These are phyloP conservation scores for Annulohypoxylon maeteangense DNA, from an alignment of 495 filamentous ascomycete species.

Conservation along the genomic window DNA sequence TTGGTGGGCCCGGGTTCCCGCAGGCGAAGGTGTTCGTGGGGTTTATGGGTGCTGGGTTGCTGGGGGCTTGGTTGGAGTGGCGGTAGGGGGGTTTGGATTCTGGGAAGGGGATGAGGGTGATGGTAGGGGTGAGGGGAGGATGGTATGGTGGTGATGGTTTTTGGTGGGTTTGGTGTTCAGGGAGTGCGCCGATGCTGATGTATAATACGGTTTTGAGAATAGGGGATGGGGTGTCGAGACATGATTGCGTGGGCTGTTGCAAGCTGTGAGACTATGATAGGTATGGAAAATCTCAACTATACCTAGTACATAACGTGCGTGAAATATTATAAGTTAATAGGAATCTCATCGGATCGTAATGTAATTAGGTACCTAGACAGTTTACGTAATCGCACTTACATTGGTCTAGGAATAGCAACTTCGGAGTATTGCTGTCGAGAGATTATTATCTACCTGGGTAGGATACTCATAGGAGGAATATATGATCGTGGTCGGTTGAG, in stretches of 20 bases:
- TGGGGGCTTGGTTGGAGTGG: constrained; percentile 52
- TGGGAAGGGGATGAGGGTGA: neutral
- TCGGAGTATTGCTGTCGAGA: too few species aligned
- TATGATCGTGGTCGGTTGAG: too few species aligned
- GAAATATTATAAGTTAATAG: neutral
- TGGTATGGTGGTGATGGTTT: neutral
- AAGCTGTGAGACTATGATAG: neutral
- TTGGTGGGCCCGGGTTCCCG: constrained; percentile 60
- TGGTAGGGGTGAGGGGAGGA: neutral
- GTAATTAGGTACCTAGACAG: too few species aligned
- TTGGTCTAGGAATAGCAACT: too few species aligned
- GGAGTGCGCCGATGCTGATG: too few species aligned
- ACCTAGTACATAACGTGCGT: too few species aligned
- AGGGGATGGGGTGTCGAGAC: neutral
- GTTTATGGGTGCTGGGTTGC: constrained; percentile 39
- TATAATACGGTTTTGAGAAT: too few species aligned
- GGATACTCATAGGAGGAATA: too few species aligned
- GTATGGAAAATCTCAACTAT: neutral
- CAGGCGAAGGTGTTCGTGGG: constrained; percentile 55
- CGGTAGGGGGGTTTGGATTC: neutral
- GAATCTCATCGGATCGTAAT: too few species aligned
- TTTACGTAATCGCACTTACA: too few species aligned
- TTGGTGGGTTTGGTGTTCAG: too few species aligned
- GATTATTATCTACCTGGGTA: too few species aligned
- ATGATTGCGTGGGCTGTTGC: neutral